Percentiles rank a stretch among this genome's conserved stretches.
Conservation (phyloP, 2,329 filamentous ascomycete species). For the Phyllachora maydis region DNA sequence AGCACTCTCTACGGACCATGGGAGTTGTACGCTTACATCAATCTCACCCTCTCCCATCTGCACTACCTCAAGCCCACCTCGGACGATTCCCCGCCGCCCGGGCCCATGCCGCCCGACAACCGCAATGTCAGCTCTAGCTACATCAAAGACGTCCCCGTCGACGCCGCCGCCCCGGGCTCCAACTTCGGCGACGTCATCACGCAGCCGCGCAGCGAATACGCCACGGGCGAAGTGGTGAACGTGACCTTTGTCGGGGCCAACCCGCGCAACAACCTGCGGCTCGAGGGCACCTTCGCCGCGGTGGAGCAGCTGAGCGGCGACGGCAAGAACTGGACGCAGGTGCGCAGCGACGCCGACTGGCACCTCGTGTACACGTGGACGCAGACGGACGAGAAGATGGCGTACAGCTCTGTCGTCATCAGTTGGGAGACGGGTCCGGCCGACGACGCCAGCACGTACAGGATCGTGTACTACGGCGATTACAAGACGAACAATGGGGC, state of each 20-base stretch:
- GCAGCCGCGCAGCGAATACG: constrained; percentile 28
- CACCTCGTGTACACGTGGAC: constrained; percentile 62
- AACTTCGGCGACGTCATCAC: constrained; percentile 46
- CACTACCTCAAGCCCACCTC: constrained; percentile 37
- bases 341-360: constrained; percentile 71
- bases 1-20: constrained; percentile 73
- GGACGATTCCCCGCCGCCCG: constrained; percentile 12
- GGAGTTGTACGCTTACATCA: constrained; percentile 72
- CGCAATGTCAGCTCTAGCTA: constrained; percentile 55
- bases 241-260: constrained; percentile 70
- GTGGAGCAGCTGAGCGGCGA: constrained; percentile 39
- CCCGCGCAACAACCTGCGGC: constrained; percentile 64
- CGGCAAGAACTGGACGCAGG: constrained; percentile 36
- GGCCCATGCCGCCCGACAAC: constrained; percentile 54
- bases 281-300: constrained; percentile 57
- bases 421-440: constrained; percentile 52
- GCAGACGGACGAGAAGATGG: constrained; percentile 46
- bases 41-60: constrained; percentile 51
- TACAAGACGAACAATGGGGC: constrained; percentile 41
- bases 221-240: constrained; percentile 34
- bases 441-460: constrained; percentile 41
- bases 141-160: constrained; percentile 58
- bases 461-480: constrained; percentile 67
- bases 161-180: constrained; percentile 42
- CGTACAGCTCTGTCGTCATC: constrained; percentile 55